phyloP scores from a whole-genome alignment of 164 flowering plant species.

The Magnolia officinalis region DNA sequence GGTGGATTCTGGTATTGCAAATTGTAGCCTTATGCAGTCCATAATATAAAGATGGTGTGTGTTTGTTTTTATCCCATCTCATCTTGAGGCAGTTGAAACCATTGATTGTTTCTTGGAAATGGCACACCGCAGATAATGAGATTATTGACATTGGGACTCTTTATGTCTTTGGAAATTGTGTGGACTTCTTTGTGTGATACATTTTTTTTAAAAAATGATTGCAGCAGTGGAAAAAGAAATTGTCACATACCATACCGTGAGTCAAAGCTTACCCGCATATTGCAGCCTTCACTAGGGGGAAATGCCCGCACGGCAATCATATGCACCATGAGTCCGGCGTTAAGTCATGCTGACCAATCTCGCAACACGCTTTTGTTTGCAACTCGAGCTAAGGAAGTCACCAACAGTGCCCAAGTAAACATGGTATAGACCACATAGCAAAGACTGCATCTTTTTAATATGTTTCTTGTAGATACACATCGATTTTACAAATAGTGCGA shows the following conservation, averaged over 20 bases:
- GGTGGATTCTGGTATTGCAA: background rate
- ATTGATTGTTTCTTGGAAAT: background rate
- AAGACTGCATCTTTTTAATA: background rate
- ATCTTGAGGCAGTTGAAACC: background rate
- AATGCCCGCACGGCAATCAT: constrained; percentile 99
- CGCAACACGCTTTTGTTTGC: constrained; percentile 94
- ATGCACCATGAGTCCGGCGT: constrained; percentile 95
- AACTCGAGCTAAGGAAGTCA: constrained; percentile 96
- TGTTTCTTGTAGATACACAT: no score
- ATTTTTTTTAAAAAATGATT: constrained; percentile 10
- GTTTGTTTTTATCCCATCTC: background rate
- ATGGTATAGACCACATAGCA: constrained; percentile 47
- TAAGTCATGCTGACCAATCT: constrained; percentile 88
- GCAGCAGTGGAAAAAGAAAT: constrained; percentile 84
- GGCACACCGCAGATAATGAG: background rate
- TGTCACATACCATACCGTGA: constrained; percentile 97
- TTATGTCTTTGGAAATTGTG: background rate
- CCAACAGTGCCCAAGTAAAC: constrained; percentile 96
- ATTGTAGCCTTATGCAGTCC: background rate
- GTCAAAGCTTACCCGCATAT: constrained; percentile 94
- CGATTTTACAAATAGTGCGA: no score
- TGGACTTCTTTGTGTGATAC: background rate
- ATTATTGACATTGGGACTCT: background rate
- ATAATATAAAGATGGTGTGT: background rate
- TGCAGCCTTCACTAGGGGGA: constrained; percentile 98